Percentiles rank a stretch among this genome's conserved stretches.
These are phyloP conservation scores for Phoma sp. DNA, from an alignment of 2,329 filamentous ascomycete genomes.

Conservation along the genomic window DNA sequence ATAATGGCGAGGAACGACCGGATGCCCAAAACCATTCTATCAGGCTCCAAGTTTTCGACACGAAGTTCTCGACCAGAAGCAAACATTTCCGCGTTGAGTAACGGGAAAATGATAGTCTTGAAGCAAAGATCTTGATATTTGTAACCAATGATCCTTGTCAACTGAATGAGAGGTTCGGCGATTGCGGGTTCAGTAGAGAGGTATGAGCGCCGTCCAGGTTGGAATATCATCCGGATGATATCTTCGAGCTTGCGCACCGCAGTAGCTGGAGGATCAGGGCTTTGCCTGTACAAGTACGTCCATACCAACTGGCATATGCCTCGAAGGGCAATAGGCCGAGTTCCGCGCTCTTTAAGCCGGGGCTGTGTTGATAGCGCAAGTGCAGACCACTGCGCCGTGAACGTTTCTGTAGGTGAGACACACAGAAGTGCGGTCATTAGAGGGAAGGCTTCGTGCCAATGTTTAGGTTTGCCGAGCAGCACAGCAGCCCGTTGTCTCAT, in stretches of 20 bases:
- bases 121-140: slow-evolving; percentile 95
- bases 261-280: slow-evolving; percentile 72
- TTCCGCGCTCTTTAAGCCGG: slow-evolving; percentile 82
- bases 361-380: slow-evolving; percentile 79
- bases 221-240: slow-evolving; percentile 82
- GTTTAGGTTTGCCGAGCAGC: slow-evolving; percentile 88
- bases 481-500: slow-evolving; percentile 80
- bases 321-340: slow-evolving; percentile 81
- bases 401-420: slow-evolving; percentile 83
- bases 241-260: slow-evolving; percentile 86
- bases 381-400: slow-evolving; percentile 85
- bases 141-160: slow-evolving; percentile 93
- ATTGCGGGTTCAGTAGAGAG: slow-evolving; percentile 84
- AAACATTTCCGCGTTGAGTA: slow-evolving; percentile 93
- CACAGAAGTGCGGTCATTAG: slow-evolving; percentile 87
- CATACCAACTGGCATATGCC: slow-evolving; percentile 90
- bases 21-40: slow-evolving; percentile 97
- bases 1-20: slow-evolving; percentile 92
- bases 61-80: slow-evolving; percentile 76
- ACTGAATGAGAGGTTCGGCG: slow-evolving; percentile 88
- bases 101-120: slow-evolving; percentile 87
- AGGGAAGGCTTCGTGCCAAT: slow-evolving; percentile 90
- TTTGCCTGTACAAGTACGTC: slow-evolving; percentile 86
- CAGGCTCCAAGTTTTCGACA: slow-evolving; percentile 92
- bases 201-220: slow-evolving; percentile 79